Evolutionary conservation across 495 filamentous ascomycete genomes (phyloP).

Genomic region (Amorphotheca resinae): DNA sequence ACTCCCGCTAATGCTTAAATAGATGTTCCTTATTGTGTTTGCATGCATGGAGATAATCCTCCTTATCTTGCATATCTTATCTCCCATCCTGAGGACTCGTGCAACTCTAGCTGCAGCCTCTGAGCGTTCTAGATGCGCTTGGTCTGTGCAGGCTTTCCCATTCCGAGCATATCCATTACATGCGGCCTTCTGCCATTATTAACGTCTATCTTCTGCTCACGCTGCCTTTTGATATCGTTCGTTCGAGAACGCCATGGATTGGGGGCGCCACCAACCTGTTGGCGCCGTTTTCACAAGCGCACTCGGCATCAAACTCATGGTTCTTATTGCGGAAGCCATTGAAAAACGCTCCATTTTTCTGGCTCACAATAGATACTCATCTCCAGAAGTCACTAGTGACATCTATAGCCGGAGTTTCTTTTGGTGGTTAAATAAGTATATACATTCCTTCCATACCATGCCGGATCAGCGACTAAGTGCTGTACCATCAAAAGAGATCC

Average conservation of each 20-base stretch:
- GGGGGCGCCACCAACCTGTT: constrained; percentile 10
- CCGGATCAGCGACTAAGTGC: constrained; percentile 19
- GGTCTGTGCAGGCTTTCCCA: constrained; percentile 11
- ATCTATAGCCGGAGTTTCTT: constrained; percentile 44
- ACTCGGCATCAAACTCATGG: constrained; percentile 32
- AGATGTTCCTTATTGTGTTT: constrained; percentile 14
- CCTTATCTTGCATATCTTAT: constrained; percentile 4
- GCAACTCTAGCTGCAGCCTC: constrained; percentile 7
- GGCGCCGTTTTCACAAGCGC: constrained; percentile 32
- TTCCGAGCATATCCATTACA: constrained; percentile 26
- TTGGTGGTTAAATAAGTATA: constrained; percentile 47
- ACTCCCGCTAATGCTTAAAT: constrained; percentile 1
- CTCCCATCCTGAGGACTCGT: constrained; percentile 4
- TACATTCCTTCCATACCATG: no score
- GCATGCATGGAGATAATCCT: constrained; percentile 9
- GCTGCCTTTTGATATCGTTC: constrained; percentile 29
- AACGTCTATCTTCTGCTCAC: constrained; percentile 29
- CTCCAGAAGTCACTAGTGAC: constrained; percentile 45
- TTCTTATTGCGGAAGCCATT: constrained; percentile 39
- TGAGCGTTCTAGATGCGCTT: constrained; percentile 12
- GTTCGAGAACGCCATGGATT: constrained; percentile 30
- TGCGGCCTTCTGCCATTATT: constrained; percentile 31
- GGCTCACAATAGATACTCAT: constrained; percentile 28
- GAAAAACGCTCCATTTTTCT: constrained; percentile 38
- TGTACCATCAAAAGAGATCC: not conserved